These are phyloP conservation scores for Glycine tomentella DNA, from an alignment of 306 rosid species.

Conservation along the genomic window DNA sequence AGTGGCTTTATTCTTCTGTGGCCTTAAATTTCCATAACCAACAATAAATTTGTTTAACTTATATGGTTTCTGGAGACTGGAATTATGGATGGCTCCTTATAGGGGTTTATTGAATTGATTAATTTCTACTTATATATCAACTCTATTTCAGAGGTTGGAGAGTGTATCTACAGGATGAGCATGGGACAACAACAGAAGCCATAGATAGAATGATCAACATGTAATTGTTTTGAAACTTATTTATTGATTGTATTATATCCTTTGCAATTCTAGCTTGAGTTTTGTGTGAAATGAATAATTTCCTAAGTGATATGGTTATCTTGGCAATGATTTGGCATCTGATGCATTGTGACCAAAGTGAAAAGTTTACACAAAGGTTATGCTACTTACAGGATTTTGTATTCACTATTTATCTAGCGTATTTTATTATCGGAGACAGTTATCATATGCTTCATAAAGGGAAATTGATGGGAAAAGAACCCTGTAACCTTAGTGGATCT, in stretches of 20 bases:
- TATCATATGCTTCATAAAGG: conserved; percentile 6
- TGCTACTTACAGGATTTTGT: conserved; percentile 16
- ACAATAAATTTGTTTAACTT: conserved; percentile 17
- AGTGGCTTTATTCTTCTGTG: conserved; percentile 3
- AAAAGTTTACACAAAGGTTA: background rate
- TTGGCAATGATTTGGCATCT: conserved; percentile 9
- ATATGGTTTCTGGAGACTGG: background rate
- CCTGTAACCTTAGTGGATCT: background rate
- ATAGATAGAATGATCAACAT: conserved; percentile 68
- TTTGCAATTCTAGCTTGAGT: conserved; percentile 8
- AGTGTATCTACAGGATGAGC: conserved; percentile 90
- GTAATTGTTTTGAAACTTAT: conserved; percentile 56
- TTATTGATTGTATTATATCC: background rate
- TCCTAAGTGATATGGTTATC: background rate
- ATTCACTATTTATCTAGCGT: background rate
- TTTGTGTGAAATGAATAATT: conserved; percentile 8
- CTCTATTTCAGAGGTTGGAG: conserved; percentile 85
- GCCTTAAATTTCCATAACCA: conserved; percentile 8
- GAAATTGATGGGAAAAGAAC: conserved; percentile 17
- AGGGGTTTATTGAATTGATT: conserved; percentile 22
- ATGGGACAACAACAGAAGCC: conserved; percentile 83
- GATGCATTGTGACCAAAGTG: background rate
- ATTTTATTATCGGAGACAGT: background rate
- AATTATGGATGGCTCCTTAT: background rate
- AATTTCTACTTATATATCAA: conserved; percentile 24